These are phyloP conservation scores for Sarcodon aspratus DNA, from an alignment of 768 basidiomycete genomes.

Conservation along the genomic window DNA sequence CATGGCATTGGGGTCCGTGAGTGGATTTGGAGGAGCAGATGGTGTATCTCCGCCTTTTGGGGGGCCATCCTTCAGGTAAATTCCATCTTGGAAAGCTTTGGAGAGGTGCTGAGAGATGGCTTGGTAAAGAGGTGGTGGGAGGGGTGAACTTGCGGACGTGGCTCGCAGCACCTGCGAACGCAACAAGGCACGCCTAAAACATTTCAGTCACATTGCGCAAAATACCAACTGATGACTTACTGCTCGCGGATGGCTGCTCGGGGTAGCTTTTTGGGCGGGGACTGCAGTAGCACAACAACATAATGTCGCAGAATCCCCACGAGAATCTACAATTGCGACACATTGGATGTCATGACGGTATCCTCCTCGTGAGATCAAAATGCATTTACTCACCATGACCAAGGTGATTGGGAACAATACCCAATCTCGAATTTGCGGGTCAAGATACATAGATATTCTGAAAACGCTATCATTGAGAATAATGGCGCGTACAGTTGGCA, in stretches of 20 bases:
- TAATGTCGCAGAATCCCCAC: constrained; percentile 92
- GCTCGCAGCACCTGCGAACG: constrained; percentile 80
- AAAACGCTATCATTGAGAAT: background rate
- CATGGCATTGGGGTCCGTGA: constrained; percentile 87
- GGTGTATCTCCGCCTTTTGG: constrained; percentile 47
- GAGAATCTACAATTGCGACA: constrained; percentile 47
- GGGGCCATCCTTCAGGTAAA: constrained; percentile 80
- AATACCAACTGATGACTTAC: constrained; percentile 35
- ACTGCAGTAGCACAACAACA: constrained; percentile 77
- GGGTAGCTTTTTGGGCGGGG: constrained; percentile 70
- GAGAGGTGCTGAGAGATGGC: constrained; percentile 68
- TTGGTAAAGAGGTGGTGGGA: constrained; percentile 63
- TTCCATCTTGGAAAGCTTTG: constrained; percentile 60
- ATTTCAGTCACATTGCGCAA: background rate
- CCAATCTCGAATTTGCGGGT: constrained; percentile 94
- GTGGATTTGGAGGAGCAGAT: constrained; percentile 60
- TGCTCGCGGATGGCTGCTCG: constrained; percentile 83
- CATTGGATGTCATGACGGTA: constrained; percentile 1
- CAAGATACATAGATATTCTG: constrained; percentile 59
- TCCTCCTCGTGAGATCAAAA: background rate
- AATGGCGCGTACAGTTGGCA: background rate
- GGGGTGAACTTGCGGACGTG: constrained; percentile 70
- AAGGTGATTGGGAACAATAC: constrained; percentile 93
- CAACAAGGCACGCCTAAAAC: constrained; percentile 55
- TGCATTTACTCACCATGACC: constrained; percentile 69